Evolutionary conservation across 805 yeast genomes (phyloP).

Genomic region (Teunomyces barrocoloradensis): DNA sequence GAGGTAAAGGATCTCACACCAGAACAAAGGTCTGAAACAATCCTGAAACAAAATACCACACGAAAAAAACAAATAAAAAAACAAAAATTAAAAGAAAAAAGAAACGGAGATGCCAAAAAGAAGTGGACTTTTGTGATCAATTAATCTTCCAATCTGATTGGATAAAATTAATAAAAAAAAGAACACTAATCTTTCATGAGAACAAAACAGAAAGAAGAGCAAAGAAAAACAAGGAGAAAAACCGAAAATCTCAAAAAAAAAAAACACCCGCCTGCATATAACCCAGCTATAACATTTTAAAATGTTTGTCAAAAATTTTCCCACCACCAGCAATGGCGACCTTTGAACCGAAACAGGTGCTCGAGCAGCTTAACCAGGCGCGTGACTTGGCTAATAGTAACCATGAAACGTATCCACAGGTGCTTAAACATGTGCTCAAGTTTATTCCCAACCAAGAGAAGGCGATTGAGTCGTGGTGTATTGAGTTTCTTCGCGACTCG

Average conservation of each 20-base stretch:
- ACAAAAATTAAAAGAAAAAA: too few species aligned
- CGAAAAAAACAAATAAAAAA: background rate
- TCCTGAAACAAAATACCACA: background rate
- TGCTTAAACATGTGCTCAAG: slow-evolving; percentile 42
- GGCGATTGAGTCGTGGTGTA: slow-evolving; percentile 40
- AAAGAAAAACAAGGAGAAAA: background rate
- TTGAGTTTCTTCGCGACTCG: slow-evolving; percentile 37
- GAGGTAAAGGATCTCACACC: too few species aligned
- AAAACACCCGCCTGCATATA: background rate
- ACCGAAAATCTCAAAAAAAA: background rate
- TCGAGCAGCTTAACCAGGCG: slow-evolving; percentile 38
- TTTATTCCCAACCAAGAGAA: slow-evolving; percentile 34
- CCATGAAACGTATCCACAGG: slow-evolving; percentile 36
- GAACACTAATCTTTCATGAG: background rate
- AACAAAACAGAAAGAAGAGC: too few species aligned
- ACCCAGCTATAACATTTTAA: too few species aligned
- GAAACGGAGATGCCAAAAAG: too few species aligned
- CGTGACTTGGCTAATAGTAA: slow-evolving; percentile 30
- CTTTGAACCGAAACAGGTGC: slow-evolving; percentile 13
- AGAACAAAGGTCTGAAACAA: background rate
- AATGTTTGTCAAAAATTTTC: background rate
- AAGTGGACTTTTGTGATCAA: too few species aligned
- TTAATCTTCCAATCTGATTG: too few species aligned
- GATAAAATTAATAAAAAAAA: background rate
- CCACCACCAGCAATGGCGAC: slow-evolving; percentile 1